Evolutionary conservation across 305 asterid species (phyloP).

Genomic region (Rubia tinctorum): DNA sequence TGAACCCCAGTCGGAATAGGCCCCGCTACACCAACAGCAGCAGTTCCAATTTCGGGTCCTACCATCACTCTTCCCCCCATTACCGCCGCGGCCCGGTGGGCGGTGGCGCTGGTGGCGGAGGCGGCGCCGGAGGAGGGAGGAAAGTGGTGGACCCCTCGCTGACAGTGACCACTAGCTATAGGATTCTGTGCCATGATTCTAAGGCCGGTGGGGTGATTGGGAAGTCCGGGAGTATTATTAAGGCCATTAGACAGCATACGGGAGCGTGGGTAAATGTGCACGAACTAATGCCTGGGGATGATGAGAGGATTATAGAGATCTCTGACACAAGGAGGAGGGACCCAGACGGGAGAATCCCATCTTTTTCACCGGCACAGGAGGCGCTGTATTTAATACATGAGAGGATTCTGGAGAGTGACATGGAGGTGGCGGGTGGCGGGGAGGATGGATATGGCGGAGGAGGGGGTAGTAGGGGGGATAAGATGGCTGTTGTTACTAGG

Average conservation of each 20-base stretch:
- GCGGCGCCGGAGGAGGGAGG: conserved; percentile 30
- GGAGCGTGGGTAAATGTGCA: conserved; percentile 96
- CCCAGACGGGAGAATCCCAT: conserved; percentile 68
- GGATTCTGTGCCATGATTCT: conserved; percentile 75
- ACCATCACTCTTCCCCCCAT: conserved; percentile 32
- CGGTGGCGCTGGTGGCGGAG: conserved; percentile 7
- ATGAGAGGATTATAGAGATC: conserved; percentile 90
- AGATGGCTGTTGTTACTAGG: conserved; percentile 68
- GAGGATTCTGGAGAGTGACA: conserved; percentile 72
- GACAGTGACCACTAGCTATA: conserved; percentile 80
- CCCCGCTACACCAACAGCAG: conserved; percentile 62
- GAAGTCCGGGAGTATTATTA: conserved; percentile 80
- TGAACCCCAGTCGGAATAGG: conserved; percentile 28
- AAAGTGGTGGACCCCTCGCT: conserved; percentile 54
- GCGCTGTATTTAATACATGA: conserved; percentile 83
- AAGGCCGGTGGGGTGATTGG: conserved; percentile 97
- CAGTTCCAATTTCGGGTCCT: conserved; percentile 31
- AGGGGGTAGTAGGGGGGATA: conserved; percentile 46
- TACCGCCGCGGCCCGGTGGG: conserved; percentile 40
- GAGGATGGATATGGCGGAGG: conserved; percentile 22
- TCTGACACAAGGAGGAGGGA: conserved; percentile 72
- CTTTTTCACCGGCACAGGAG: conserved; percentile 85
- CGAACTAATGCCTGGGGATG: conserved; percentile 77
- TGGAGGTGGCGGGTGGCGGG: conserved; percentile 39
- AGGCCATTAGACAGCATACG: conserved; percentile 82